phyloP scores from a whole-genome alignment of 2,329 filamentous ascomycete genomes.

The Neofusicoccum parvum region DNA sequence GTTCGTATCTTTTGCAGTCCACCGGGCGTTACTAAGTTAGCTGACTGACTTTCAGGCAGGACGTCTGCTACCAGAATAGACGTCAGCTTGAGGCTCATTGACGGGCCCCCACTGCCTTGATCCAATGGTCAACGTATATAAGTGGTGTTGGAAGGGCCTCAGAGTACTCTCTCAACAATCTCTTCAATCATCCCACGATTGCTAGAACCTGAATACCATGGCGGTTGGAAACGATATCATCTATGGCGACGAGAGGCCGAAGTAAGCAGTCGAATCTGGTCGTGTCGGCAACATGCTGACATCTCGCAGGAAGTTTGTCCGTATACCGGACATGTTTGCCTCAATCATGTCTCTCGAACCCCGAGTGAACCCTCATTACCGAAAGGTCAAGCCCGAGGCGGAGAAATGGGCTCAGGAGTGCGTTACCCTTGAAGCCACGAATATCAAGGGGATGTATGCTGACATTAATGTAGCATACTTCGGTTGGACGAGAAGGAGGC shows the following conservation, averaged over 20 bases:
- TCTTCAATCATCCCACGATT: not conserved
- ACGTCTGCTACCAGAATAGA: too few species aligned
- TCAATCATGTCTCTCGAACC: not conserved
- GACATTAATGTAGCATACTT: not conserved
- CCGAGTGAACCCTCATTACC: not conserved
- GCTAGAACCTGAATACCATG: not conserved
- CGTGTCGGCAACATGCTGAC: not conserved
- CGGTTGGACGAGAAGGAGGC: not conserved
- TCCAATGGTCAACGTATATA: too few species aligned
- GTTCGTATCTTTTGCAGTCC: too few species aligned
- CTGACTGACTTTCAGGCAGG: too few species aligned
- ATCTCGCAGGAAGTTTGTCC: not conserved
- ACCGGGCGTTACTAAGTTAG: too few species aligned
- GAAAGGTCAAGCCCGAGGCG: not conserved
- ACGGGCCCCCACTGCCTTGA: too few species aligned
- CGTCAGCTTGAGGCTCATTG: too few species aligned
- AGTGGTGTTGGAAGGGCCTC: too few species aligned
- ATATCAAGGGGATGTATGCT: too few species aligned
- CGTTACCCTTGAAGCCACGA: too few species aligned
- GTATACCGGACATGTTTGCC: constrained; percentile 5
- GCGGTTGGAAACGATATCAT: not conserved
- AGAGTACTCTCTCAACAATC: too few species aligned
- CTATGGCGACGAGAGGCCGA: not conserved
- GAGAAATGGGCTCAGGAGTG: not conserved
- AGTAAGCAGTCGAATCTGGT: not conserved